A percentile compares a stretch with the other conserved stretches of the same genome.
These are phyloP conservation scores for Pythium catenulatum DNA, from an alignment of 352 stramenopile genomes.

Conservation along the genomic window DNA sequence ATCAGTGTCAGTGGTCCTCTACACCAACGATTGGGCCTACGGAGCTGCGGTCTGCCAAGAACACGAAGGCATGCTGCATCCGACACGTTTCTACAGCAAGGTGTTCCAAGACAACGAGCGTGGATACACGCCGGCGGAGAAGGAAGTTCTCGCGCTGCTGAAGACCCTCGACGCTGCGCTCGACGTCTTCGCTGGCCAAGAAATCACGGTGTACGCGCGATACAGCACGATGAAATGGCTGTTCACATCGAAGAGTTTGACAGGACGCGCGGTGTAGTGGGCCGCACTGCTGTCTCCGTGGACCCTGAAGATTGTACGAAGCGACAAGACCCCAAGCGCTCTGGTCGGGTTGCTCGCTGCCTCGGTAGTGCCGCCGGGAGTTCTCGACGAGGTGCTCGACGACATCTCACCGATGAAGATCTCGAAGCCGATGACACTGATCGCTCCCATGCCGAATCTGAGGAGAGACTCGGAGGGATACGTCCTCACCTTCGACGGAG, in stretches of 20 bases:
- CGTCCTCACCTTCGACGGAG: conserved; percentile 12
- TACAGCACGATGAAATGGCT: conserved; percentile 27
- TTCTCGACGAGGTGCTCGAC: not conserved
- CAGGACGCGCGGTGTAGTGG: not conserved
- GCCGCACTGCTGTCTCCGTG: conserved; percentile 4
- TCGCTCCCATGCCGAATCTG: not conserved
- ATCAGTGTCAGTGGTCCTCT: not conserved
- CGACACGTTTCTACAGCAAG: not conserved
- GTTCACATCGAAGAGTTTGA: not conserved
- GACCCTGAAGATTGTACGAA: not conserved
- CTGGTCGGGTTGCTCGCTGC: not conserved
- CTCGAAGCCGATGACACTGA: not conserved
- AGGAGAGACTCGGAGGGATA: not conserved
- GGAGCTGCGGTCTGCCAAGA: not conserved
- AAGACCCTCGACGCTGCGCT: not conserved
- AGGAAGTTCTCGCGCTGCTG: conserved; percentile 16
- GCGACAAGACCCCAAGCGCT: not conserved
- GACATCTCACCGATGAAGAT: not conserved
- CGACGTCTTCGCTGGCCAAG: not conserved
- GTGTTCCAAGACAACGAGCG: not conserved
- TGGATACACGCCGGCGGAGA: not conserved
- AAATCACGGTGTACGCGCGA: not conserved
- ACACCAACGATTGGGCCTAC: conserved; percentile 16
- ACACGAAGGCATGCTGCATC: not conserved
- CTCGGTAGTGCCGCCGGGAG: not conserved